A percentile compares a stretch with the other conserved stretches of the same genome.
These are phyloP conservation scores for Danielia reshetovae DNA, from an alignment of 805 yeast genomes.

Conservation along the genomic window DNA sequence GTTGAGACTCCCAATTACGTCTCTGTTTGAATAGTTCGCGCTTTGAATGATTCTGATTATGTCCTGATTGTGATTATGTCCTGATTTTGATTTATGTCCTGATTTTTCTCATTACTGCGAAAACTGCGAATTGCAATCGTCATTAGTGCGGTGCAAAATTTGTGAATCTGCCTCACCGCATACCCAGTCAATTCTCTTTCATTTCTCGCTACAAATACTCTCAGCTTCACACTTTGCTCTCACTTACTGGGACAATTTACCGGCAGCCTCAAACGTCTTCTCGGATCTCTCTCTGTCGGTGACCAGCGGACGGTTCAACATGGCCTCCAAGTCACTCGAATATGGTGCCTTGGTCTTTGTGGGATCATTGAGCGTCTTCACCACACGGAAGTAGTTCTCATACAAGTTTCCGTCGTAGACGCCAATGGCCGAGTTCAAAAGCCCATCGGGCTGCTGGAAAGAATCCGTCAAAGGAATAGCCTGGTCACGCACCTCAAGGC, in stretches of 20 bases:
- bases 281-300: constrained; percentile 12
- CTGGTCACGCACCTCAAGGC: constrained; percentile 13
- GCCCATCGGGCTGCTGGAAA: constrained; percentile 17
- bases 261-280: constrained; percentile 6
- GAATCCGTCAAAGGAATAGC: constrained; percentile 18
- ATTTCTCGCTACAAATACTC: too few species aligned
- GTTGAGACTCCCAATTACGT: too few species aligned
- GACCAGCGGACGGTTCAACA: constrained; percentile 15
- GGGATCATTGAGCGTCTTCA: constrained; percentile 15
- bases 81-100: too few species aligned
- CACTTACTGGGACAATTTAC: constrained; percentile 11
- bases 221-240: too few species aligned
- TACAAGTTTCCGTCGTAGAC: constrained; percentile 18
- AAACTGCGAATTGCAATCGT: too few species aligned
- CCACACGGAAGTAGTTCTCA: constrained; percentile 17
- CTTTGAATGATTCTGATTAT: too few species aligned
- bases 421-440: constrained; percentile 18
- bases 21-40: too few species aligned
- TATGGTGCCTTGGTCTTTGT: constrained; percentile 18
- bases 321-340: constrained; percentile 15
- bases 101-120: too few species aligned
- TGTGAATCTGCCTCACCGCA: too few species aligned
- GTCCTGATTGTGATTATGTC: too few species aligned
- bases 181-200: too few species aligned
- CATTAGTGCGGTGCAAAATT: too few species aligned